Percentiles rank a stretch among this genome's conserved stretches.
Evolutionary conservation across 2,329 filamentous ascomycete genomes (phyloP).

Genomic region (Nigrospora oryzae): DNA sequence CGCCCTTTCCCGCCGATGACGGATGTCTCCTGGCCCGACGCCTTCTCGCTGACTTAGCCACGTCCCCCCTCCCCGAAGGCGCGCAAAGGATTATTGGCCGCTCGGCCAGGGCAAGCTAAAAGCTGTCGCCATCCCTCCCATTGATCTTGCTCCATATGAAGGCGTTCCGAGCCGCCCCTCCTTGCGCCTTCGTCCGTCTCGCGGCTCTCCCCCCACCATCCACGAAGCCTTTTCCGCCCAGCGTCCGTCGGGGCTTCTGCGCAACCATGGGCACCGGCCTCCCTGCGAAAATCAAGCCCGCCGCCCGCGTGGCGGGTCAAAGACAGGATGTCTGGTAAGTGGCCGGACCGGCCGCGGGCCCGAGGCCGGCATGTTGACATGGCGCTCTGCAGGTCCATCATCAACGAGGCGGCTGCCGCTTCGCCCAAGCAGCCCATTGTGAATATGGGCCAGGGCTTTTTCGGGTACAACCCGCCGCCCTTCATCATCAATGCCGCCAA

Average conservation of each 20-base stretch:
- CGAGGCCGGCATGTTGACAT: background rate
- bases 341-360: background rate
- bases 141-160: too few relatives aligned
- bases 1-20: too few relatives aligned
- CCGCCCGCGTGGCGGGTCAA: slow-evolving; percentile 38
- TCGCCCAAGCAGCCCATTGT: slow-evolving; percentile 57
- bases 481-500: slow-evolving; percentile 93
- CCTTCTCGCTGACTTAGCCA: too few relatives aligned
- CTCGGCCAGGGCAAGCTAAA: too few relatives aligned
- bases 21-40: too few relatives aligned
- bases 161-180: too few relatives aligned
- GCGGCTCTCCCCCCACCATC: background rate
- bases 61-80: too few relatives aligned
- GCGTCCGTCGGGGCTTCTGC: slow-evolving; percentile 12
- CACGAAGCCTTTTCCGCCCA: background rate
- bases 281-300: slow-evolving; percentile 38
- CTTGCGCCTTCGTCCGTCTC: too few relatives aligned
- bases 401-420: slow-evolving; percentile 57
- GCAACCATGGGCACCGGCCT: slow-evolving; percentile 28
- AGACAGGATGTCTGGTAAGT: slow-evolving; percentile 45
- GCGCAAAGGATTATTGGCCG: too few relatives aligned
- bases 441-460: slow-evolving; percentile 64
- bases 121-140: too few relatives aligned
- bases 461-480: slow-evolving; percentile 86
- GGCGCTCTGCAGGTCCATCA: slow-evolving; percentile 42